Evolutionary conservation across 352 stramenopile species (phyloP).

Genomic region (Phytophthora cactorum): DNA sequence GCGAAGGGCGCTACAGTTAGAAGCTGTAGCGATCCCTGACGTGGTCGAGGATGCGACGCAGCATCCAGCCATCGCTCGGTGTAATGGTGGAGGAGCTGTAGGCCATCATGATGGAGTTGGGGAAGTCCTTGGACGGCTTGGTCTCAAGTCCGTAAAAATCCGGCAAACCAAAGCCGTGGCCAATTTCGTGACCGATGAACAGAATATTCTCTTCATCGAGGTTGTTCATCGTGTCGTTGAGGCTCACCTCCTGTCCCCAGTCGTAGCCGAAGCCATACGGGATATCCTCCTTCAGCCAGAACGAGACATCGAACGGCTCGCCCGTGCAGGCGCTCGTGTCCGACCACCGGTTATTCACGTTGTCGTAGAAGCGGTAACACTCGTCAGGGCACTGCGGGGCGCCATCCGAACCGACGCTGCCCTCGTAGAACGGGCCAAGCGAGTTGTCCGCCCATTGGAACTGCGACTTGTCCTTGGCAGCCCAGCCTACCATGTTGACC

Average conservation of each 20-base stretch:
- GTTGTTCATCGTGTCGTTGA: conserved; percentile 25
- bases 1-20: background rate
- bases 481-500: conserved; percentile 35
- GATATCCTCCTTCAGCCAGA: conserved; percentile 33
- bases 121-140: conserved; percentile 29
- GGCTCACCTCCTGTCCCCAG: conserved; percentile 31
- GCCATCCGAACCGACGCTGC: background rate
- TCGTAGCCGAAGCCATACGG: conserved; percentile 28
- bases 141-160: conserved; percentile 27
- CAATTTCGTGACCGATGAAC: conserved; percentile 33
- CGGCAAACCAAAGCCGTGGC: conserved; percentile 26
- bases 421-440: conserved; percentile 23
- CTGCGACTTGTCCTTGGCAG: conserved; percentile 22
- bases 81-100: conserved; percentile 36
- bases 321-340: conserved; percentile 26
- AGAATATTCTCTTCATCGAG: conserved; percentile 24
- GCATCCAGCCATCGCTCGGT: conserved; percentile 40
- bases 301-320: conserved; percentile 33
- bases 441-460: conserved; percentile 26
- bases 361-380: conserved; percentile 30
- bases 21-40: conserved; percentile 36
- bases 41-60: conserved; percentile 39
- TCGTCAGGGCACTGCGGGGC: conserved; percentile 24
- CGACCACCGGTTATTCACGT: conserved; percentile 25
- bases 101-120: conserved; percentile 35